Conservation (phyloP, 2,329 filamentous ascomycete genomes). For the Ceratocystis albifundus region DNA sequence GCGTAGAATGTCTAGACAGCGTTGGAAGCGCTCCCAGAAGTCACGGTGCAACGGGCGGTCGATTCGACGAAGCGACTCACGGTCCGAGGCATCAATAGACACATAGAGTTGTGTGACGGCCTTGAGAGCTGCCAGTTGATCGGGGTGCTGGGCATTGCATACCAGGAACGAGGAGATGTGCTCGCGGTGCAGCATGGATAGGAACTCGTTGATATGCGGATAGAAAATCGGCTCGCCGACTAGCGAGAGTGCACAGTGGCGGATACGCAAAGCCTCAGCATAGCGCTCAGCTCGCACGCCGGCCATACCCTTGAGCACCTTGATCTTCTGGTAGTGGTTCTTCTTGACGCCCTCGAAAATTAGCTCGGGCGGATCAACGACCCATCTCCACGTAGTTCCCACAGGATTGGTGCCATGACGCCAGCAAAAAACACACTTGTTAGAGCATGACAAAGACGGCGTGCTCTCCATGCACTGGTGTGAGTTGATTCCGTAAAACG, state of each 20-base stretch:
- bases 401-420: conserved; percentile 95
- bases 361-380: conserved; percentile 77
- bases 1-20: conserved; percentile 78
- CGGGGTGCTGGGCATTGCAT: conserved; percentile 93
- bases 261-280: conserved; percentile 81
- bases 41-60: conserved; percentile 87
- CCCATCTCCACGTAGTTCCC: conserved; percentile 92
- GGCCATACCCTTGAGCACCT: conserved; percentile 87
- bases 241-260: conserved; percentile 81
- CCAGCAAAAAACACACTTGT: conserved; percentile 99
- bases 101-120: conserved; percentile 94
- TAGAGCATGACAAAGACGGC: conserved; percentile 86
- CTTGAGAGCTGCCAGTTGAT: conserved; percentile 68
- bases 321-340: conserved; percentile 93
- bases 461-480: conserved; percentile 99
- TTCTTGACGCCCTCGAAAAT: conserved; percentile 87
- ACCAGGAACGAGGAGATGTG: conserved; percentile 90
- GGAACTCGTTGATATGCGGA: conserved; percentile 88
- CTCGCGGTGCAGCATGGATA: conserved; percentile 69
- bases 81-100: conserved; percentile 87
- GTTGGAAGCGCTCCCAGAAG: conserved; percentile 92
- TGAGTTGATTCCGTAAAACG: conserved; percentile 91
- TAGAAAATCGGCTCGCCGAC: conserved; percentile 99
- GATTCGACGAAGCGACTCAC: conserved; percentile 74
- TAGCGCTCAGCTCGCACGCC: conserved; percentile 87